phyloP scores from a whole-genome alignment of 805 yeast species.

The Blastobotrys mokoenaii region DNA sequence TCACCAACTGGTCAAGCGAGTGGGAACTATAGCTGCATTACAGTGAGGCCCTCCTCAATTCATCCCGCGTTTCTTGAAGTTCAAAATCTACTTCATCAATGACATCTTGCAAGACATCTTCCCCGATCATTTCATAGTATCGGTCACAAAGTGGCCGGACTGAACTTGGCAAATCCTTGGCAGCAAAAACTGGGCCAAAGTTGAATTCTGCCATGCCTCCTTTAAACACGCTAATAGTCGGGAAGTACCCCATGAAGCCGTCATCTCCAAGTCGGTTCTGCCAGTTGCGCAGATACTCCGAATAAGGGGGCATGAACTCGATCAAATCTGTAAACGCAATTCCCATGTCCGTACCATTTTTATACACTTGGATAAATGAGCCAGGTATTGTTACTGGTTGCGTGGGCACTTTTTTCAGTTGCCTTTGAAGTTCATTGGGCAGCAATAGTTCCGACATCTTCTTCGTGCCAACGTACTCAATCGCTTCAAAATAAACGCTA shows the following conservation, averaged over 20 bases:
- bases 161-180: conserved; percentile 29
- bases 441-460: conserved; percentile 63
- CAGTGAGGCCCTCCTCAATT: background rate
- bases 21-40: too few relatives aligned
- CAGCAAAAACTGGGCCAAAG: conserved; percentile 54
- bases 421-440: conserved; percentile 17
- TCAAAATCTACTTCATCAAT: conserved; percentile 69
- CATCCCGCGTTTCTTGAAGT: conserved; percentile 9
- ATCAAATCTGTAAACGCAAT: conserved; percentile 57
- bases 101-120: conserved; percentile 75
- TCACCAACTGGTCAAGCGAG: too few relatives aligned
- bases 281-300: conserved; percentile 31
- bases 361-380: conserved; percentile 60
- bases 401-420: conserved; percentile 14
- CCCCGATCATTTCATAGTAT: conserved; percentile 63
- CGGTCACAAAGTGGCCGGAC: conserved; percentile 50
- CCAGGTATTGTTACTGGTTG: conserved; percentile 20
- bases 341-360: conserved; percentile 68
- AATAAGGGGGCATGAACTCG: conserved; percentile 73
- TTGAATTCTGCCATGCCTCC: conserved; percentile 69
- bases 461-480: conserved; percentile 64
- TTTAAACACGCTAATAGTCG: conserved; percentile 74
- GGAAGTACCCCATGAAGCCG: conserved; percentile 83
- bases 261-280: conserved; percentile 43
- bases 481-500: conserved; percentile 73